Evolutionary conservation across 192 early-diverging fungal species (phyloP).

Genomic region (Chytriomyces confervae): DNA sequence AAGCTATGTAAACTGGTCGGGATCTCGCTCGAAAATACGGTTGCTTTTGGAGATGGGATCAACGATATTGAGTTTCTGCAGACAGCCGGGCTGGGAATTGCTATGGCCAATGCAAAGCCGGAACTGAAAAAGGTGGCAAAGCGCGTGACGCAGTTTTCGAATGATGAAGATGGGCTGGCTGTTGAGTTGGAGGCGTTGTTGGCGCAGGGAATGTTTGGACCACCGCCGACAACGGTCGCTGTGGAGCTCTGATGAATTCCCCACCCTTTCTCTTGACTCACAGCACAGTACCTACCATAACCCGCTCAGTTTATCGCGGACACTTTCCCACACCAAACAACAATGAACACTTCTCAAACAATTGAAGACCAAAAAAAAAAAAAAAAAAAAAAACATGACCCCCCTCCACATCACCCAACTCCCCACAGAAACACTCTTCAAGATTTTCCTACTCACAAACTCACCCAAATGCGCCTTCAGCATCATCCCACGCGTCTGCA

Average conservation of each 20-base stretch:
- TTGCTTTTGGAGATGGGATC: neutral
- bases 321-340: too few relatives aligned
- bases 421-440: conserved; percentile 31
- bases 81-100: conserved; percentile 9
- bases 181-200: conserved; percentile 4
- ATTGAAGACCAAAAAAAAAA: too few relatives aligned
- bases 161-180: conserved; percentile 9
- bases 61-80: conserved; percentile 12
- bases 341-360: too few relatives aligned
- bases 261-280: too few relatives aligned
- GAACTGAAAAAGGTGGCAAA: conserved; percentile 5
- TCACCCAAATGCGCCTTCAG: conserved; percentile 24
- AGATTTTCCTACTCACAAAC: conserved; percentile 29
- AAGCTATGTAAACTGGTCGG: neutral
- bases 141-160: conserved; percentile 13
- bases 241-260: too few relatives aligned
- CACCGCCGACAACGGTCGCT: too few relatives aligned
- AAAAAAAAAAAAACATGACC: neutral
- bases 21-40: neutral
- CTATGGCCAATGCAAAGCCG: neutral
- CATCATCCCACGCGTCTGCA: conserved; percentile 24
- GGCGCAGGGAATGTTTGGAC: neutral
- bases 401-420: conserved; percentile 4
- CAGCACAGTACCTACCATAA: too few relatives aligned
- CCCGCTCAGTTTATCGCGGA: too few relatives aligned